Evolutionary conservation across 75 land plant species (phyloP), one percentile per base, ranked within the genome.

Genomic region (Cryptomeria japonica): DNA sequence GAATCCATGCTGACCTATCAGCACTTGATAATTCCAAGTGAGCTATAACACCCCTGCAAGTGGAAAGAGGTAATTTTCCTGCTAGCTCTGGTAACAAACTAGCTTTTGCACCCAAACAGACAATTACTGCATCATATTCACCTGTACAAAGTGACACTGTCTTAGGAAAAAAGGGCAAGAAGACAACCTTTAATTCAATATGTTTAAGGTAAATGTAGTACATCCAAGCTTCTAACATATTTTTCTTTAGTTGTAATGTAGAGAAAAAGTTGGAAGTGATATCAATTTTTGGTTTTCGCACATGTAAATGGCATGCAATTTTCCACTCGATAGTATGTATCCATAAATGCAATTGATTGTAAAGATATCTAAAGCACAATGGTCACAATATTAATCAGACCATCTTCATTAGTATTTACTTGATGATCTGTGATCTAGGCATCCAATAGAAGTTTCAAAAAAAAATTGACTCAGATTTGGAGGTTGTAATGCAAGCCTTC

Each of bases 81-180:
- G 88, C 77, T 9, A 98, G 96, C 87, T 97, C 98, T 38, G 96
- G 96, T 53, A 98, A 92, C 89, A 90, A 84, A 39, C 51, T 87
- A 55, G 90, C 95, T 88, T 93, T 94, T 42, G 99, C 99, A 83
- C 99, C 99, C 80, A 95, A 85, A 76, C 99, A 98, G 2, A 97
- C 87, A 42, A 98, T 88, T 14, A 98, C 98, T 41, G 93, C 94
- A 90, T 95, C 93, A 83, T 98, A 98, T 5, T 90, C 95, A 78
- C 91, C 99, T 94, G 93, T 84, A 32, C 22, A 36, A 86, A 72
- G 12, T 41, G 25, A n/a, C 25, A 83, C n/a, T 64, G 70, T 22
- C 11, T 41, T 41, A 11, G n/a, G 13, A 2, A 14, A 41, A 15
- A 6, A 37, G 11, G 46, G 9, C 0, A 41, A 25, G 41, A 10